A percentile compares a stretch with the other conserved stretches of the same genome.
phyloP scores from a whole-genome alignment of 176 grass and related monocot species.

The Oryza meridionalis region DNA sequence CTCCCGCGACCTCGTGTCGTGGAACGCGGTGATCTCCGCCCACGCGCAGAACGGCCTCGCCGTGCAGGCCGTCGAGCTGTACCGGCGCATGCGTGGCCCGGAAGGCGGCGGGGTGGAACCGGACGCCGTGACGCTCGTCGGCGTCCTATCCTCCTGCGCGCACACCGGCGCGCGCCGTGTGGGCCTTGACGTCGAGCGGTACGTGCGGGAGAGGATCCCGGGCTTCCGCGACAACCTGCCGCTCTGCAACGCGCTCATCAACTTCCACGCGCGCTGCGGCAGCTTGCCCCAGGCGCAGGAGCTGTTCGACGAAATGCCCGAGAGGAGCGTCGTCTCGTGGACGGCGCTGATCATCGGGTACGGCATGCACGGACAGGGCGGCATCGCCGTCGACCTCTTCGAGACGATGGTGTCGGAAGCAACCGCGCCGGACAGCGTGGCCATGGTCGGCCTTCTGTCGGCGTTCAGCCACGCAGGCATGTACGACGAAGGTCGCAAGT shows the following conservation, averaged over 20 bases:
- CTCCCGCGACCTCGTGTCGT: constrained; percentile 58
- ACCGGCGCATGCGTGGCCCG: constrained; percentile 46
- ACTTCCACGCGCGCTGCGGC: constrained; percentile 63
- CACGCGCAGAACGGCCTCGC: constrained; percentile 70
- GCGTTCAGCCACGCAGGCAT: constrained; percentile 70
- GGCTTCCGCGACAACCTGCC: constrained; percentile 49
- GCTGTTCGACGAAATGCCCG: constrained; percentile 64
- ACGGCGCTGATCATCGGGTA: constrained; percentile 62
- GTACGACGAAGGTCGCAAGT: constrained; percentile 52
- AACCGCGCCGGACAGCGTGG: constrained; percentile 51
- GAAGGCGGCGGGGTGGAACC: constrained; percentile 42
- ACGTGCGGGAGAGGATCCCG: constrained; percentile 32
- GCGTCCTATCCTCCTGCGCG: constrained; percentile 66
- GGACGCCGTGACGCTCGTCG: constrained; percentile 58
- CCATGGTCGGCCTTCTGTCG: constrained; percentile 60
- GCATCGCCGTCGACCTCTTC: constrained; percentile 52
- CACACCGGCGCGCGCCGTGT: constrained; percentile 51
- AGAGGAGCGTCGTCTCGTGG: constrained; percentile 67
- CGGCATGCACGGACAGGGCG: constrained; percentile 65
- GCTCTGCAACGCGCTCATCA: constrained; percentile 70
- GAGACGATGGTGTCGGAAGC: constrained; percentile 51
- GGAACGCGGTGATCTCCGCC: constrained; percentile 68
- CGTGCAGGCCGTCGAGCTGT: constrained; percentile 52
- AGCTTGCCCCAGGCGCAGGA: constrained; percentile 43
- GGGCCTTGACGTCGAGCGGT: constrained; percentile 45